Conservation (phyloP, 768 basidiomycete genomes). For the Mycena crocata region DNA sequence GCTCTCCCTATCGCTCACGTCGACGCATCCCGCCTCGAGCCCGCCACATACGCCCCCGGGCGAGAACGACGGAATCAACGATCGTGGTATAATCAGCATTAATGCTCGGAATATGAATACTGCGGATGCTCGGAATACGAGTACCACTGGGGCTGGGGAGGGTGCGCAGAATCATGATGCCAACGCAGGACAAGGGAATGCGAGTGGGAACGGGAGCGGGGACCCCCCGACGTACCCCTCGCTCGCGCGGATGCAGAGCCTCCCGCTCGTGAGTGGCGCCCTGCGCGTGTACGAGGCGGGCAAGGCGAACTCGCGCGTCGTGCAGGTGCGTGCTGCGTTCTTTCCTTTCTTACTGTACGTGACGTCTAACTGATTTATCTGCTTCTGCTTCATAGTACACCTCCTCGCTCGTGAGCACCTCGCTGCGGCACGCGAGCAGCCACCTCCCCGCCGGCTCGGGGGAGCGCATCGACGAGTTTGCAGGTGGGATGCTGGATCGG, state of each 20-base stretch:
- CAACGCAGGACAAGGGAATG: neutral
- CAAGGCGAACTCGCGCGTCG: slow-evolving; percentile 85
- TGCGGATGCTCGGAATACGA: too few species aligned
- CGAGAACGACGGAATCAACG: neutral
- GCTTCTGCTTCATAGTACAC: slow-evolving; percentile 70
- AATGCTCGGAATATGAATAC: too few species aligned
- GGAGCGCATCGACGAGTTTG: slow-evolving; percentile 86
- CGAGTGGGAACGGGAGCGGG: slow-evolving; percentile 8
- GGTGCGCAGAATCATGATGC: too few species aligned
- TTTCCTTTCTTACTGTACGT: neutral
- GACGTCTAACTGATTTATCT: slow-evolving; percentile 31
- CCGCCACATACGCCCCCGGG: slow-evolving; percentile 28
- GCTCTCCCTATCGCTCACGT: slow-evolving; percentile 20
- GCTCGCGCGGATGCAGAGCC: slow-evolving; percentile 66
- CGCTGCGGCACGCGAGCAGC: slow-evolving; percentile 85
- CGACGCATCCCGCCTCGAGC: slow-evolving; percentile 19
- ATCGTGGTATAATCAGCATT: too few species aligned
- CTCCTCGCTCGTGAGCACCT: slow-evolving; percentile 82
- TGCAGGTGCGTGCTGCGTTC: slow-evolving; percentile 67
- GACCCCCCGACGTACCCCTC: slow-evolving; percentile 45
- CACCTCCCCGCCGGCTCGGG: slow-evolving; percentile 76
- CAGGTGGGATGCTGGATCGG: slow-evolving; percentile 87
- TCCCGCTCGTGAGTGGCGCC: slow-evolving; percentile 81
- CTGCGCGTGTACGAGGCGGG: slow-evolving; percentile 83
- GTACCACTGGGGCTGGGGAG: too few species aligned